Base-by-base conservation (phyloP, 176 grass and related monocot genomes). In the Hsuehochloa calcarea region DNA sequence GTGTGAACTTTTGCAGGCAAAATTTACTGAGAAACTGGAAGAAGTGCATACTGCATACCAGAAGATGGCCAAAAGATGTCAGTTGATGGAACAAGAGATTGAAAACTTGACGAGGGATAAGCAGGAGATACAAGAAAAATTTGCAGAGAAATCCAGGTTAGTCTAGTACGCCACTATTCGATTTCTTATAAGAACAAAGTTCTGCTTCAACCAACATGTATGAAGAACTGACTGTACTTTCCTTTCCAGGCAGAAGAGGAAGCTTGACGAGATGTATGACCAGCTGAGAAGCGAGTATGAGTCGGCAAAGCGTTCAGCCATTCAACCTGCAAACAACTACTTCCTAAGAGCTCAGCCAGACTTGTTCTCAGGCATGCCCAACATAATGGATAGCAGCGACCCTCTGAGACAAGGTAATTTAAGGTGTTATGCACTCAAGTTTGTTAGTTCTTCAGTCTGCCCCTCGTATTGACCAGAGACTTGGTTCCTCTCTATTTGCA, bases 251-350 rank as follows among this genome's bases (percentile, higher is more conserved):
- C 92, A 97, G 82, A 97, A 97, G 78, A 97, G 95, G 54, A 94
- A 94, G 60, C 91, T 97, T 73, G 95, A 97, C 31, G 88, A 94
- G 86, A 94, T 93, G 95, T 93, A 97, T 79, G 92, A 97, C 90
- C 88, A 93, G 71, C 65, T 97, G 66, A 94, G 95, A 84, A 85
- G 51, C 23, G 92, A 94, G 60, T 94, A 93, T 40, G 92, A 97
- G 59, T 97, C 88, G 0, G 50, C 65, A 44, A 93, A 94, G 79
- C 87, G 90, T 64, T 94, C 87, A 54, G 86, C 92, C 46, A 86
- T 94, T 85, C 90, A 97, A 86, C 95, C 92, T 59, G 77, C 80
- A 8, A 92, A 92, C 76, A 92, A 89, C 84, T 88, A 85, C 43
- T 92, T 92, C 59, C 34, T 85, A 72, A 89, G 92, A 88, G 77